Conservation (phyloP, 331 rosid genomes). For the Dryas integrifolia region DNA sequence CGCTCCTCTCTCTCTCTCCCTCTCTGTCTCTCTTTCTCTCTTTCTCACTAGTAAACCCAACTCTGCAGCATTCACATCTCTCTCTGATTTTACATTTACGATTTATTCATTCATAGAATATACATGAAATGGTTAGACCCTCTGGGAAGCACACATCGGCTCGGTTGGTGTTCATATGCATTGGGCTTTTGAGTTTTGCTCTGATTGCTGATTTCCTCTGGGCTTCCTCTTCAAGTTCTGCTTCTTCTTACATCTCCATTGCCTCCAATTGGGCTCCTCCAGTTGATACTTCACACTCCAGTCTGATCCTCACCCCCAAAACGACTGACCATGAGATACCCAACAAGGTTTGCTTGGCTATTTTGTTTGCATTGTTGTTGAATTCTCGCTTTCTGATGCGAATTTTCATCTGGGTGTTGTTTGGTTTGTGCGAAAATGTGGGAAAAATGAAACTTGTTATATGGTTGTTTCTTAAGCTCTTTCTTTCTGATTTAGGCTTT, state of each 20-base stretch:
- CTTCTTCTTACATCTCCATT: slow-evolving; percentile 17
- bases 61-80: neutral
- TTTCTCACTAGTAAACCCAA: neutral
- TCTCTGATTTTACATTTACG: neutral
- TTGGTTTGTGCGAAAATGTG: neutral
- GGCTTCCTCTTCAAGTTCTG: slow-evolving; percentile 52
- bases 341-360: slow-evolving; percentile 26
- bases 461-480: neutral
- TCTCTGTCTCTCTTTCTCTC: no score
- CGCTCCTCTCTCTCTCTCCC: no score
- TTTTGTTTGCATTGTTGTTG: neutral
- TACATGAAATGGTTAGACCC: slow-evolving; percentile 49
- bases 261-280: slow-evolving; percentile 38
- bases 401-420: neutral
- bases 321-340: slow-evolving; percentile 1
- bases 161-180: slow-evolving; percentile 52
- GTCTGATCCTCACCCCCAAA: slow-evolving; percentile 19
- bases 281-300: slow-evolving; percentile 14
- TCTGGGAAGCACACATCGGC: slow-evolving; percentile 57
- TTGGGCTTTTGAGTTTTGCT: slow-evolving; percentile 57
- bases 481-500: neutral
- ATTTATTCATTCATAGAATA: neutral
- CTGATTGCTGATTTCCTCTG: slow-evolving; percentile 63
- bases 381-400: neutral
- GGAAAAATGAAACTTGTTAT: neutral